phyloP scores from a whole-genome alignment of 345 rosid genomes.

The Rhodamnia argentea region DNA sequence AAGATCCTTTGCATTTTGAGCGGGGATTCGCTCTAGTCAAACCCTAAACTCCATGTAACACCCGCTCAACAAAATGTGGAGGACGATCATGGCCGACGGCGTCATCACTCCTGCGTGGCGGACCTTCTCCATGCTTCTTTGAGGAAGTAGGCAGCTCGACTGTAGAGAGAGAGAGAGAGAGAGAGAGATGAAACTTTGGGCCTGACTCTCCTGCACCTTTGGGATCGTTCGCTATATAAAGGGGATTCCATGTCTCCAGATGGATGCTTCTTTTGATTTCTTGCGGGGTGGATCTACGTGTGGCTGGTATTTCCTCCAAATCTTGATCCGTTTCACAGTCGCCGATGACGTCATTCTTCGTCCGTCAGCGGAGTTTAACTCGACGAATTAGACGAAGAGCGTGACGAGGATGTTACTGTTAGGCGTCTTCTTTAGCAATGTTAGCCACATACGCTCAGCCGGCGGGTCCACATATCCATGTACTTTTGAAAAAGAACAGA shows the following conservation, averaged over 20 bases:
- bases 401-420: not conserved
- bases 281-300: not conserved
- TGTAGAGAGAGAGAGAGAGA: not conserved
- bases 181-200: not conserved
- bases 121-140: constrained; percentile 9
- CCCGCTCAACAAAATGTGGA: not conserved
- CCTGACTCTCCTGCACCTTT: not conserved
- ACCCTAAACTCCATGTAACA: not conserved
- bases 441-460: not conserved
- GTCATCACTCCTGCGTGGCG: constrained; percentile 46
- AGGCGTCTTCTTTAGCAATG: not conserved
- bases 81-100: constrained; percentile 16
- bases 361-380: not conserved
- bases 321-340: not conserved
- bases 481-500: too few relatives aligned
- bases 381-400: not conserved
- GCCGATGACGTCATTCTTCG: not conserved
- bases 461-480: not conserved
- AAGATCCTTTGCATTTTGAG: not conserved
- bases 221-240: not conserved
- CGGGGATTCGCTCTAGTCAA: not conserved
- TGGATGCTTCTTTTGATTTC: not conserved
- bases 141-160: not conserved
- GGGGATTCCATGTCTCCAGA: not conserved
- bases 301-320: not conserved